Evolutionary conservation across 2,329 filamentous ascomycete species (phyloP), one percentile per base, ranked within the genome.

Genomic region (Aureobasidium sp.): DNA sequence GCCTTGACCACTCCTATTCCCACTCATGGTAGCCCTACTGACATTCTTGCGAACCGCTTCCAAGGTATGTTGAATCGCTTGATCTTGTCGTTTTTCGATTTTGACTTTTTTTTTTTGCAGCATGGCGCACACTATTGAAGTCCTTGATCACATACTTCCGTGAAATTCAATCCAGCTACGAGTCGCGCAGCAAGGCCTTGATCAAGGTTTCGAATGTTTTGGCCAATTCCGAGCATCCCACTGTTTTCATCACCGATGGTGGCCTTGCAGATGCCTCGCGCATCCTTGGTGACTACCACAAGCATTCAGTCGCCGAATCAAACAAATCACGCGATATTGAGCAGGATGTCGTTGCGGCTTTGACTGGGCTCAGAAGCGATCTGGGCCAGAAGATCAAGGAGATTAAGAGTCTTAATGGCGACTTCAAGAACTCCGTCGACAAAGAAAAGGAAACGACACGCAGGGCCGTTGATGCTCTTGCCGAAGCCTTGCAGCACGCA

Each of bases 401-500:
- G 76, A 99, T 99, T 78, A 96, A 96, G 77, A 88, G 86, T 67
- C 79, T 99, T 16, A 89, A 91, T 6, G 89, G 91, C 16, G 94
- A 99, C 74, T 99, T 99, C 77, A 96, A 96, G 77, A 99, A 96
- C 72, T 89, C 88, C 0, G 91, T 99, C 10, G 91, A 96, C 30
- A 96, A 93, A 77, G 94, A 97, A 75, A 93, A 96, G 79, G 92
- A 97, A 25, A 79, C 74, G 21, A 97, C 94, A 0, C 83, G 87
- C 64, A 90, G 86, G 72, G 87, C 88, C 16, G 90, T 97, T 30
- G 86, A 86, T 59, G 81, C 85, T 36, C 79, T 97, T n/a, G 87
- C 94, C 66, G 92, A 97, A 63, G 83, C 88, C 1, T 76, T 99
- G 36, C 87, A 88, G 16, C 83, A 90, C 67, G 86, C 87, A 45